Evolutionary conservation across 2,329 filamentous ascomycete species (phyloP).

Genomic region (Xylariaceae sp.): DNA sequence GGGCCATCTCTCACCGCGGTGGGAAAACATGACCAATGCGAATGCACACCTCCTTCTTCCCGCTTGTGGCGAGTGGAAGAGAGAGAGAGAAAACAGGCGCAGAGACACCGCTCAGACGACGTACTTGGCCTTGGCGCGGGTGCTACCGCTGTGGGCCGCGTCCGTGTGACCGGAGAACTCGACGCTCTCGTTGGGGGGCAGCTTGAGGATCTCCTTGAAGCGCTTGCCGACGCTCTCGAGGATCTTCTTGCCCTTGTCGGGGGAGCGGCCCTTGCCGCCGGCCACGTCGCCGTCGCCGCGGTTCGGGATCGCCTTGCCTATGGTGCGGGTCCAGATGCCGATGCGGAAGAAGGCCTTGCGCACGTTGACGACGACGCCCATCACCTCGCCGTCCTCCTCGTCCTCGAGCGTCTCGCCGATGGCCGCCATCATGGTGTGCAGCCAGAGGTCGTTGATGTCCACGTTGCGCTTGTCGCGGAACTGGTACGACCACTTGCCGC

Average conservation of each 20-base stretch:
- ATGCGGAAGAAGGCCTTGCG: constrained; percentile 98
- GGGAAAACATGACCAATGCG: too few species aligned
- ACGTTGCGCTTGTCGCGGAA: constrained; percentile 93
- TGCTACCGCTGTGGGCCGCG: constrained; percentile 85
- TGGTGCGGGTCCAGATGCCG: constrained; percentile 93
- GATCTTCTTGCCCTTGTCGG: constrained; percentile 78
- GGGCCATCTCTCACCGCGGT: too few species aligned
- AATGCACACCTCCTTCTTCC: too few species aligned
- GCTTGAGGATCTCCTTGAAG: constrained; percentile 87
- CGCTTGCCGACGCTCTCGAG: constrained; percentile 76
- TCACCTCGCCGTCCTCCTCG: constrained; percentile 91
- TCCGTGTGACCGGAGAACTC: constrained; percentile 98
- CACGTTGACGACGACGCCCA: constrained; percentile 99
- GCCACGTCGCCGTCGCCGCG: constrained; percentile 67
- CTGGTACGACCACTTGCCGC: constrained; percentile 96
- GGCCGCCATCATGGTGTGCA: constrained; percentile 91
- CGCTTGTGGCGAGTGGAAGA: too few species aligned
- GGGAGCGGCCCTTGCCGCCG: constrained; percentile 67
- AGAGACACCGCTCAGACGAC: constrained; percentile 71
- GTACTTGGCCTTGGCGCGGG: constrained; percentile 91
- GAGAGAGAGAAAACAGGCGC: too few species aligned
- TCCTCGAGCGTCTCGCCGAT: constrained; percentile 97
- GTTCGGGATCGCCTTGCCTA: constrained; percentile 73
- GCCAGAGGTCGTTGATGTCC: constrained; percentile 92
- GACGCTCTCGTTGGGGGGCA: constrained; percentile 68